These are phyloP conservation scores for Phytophthora ramorum DNA, from an alignment of 352 stramenopile genomes.

Conservation along the genomic window DNA sequence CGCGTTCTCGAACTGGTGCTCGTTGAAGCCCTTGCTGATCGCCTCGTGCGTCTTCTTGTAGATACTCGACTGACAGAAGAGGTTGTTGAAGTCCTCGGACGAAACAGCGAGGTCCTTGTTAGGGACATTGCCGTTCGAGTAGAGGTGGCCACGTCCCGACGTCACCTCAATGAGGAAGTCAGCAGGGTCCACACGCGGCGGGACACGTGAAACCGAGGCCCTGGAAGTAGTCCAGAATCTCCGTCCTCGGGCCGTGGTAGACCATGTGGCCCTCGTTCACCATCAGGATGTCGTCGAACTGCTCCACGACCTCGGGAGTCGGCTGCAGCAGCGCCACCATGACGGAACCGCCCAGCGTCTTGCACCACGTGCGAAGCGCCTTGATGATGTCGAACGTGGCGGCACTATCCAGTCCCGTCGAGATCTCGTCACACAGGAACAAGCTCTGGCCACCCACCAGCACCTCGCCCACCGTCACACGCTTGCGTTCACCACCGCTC, in stretches of 20 bases:
- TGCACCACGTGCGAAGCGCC: slow-evolving; percentile 54
- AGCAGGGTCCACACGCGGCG: slow-evolving; percentile 66
- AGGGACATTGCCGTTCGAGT: slow-evolving; percentile 48
- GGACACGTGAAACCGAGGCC: slow-evolving; percentile 74
- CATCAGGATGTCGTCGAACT: slow-evolving; percentile 97
- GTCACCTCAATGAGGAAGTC: slow-evolving; percentile 80
- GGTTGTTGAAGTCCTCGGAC: slow-evolving; percentile 61
- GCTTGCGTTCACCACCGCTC: slow-evolving; percentile 87
- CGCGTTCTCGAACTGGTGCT: too few relatives aligned
- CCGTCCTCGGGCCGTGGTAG: slow-evolving; percentile 89
- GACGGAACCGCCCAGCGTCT: slow-evolving; percentile 41
- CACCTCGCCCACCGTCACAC: slow-evolving; percentile 92
- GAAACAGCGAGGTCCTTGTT: slow-evolving; percentile 36
- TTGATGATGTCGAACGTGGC: too few relatives aligned
- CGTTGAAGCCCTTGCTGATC: too few relatives aligned
- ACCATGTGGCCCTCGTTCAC: slow-evolving; percentile 93
- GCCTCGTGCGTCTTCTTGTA: too few relatives aligned
- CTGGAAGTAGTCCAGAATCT: slow-evolving; percentile 89
- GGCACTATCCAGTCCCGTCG: too few relatives aligned
- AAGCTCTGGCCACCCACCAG: too few relatives aligned
- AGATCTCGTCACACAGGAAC: too few relatives aligned
- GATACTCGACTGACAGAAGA: slow-evolving; percentile 71
- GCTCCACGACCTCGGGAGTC: slow-evolving; percentile 92
- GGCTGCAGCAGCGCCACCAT: slow-evolving; percentile 53
- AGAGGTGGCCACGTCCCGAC: slow-evolving; percentile 58